phyloP scores from a whole-genome alignment of 192 early-diverging fungal species.

The Linnemannia schmuckeri region DNA sequence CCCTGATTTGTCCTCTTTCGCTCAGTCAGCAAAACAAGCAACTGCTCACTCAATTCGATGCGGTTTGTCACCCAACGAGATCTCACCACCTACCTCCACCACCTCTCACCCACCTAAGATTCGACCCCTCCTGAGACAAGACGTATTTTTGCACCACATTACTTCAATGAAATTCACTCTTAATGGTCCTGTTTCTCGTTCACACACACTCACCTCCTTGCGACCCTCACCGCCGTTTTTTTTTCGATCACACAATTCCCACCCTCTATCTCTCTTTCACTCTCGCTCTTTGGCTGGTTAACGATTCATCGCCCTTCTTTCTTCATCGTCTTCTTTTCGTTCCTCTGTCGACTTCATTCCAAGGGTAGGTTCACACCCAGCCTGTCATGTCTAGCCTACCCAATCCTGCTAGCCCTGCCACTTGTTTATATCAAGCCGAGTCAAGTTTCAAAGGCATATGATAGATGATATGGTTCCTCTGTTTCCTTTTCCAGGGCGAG shows the following conservation, averaged over 20 bases:
- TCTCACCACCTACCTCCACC: neutral
- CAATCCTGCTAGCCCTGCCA: neutral
- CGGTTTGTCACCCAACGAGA: neutral
- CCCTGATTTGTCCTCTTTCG: neutral
- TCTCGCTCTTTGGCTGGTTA: neutral
- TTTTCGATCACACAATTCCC: neutral
- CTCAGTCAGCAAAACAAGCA: neutral
- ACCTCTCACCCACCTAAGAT: neutral
- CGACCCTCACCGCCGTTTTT: neutral
- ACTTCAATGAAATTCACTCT: neutral
- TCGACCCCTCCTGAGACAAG: neutral
- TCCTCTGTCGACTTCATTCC: neutral
- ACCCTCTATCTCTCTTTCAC: neutral
- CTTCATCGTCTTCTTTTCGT: neutral
- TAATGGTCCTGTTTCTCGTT: neutral
- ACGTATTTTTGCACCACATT: neutral
- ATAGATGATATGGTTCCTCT: neutral
- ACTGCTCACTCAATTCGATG: neutral
- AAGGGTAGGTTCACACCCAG: neutral
- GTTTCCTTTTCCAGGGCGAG: neutral
- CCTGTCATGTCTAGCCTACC: neutral
- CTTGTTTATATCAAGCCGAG: neutral
- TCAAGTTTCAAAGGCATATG: neutral
- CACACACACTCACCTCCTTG: neutral
- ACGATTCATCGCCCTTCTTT: conserved; percentile 1